Base-by-base conservation (phyloP, 305 asterid species). In the Striga hermonthica region DNA sequence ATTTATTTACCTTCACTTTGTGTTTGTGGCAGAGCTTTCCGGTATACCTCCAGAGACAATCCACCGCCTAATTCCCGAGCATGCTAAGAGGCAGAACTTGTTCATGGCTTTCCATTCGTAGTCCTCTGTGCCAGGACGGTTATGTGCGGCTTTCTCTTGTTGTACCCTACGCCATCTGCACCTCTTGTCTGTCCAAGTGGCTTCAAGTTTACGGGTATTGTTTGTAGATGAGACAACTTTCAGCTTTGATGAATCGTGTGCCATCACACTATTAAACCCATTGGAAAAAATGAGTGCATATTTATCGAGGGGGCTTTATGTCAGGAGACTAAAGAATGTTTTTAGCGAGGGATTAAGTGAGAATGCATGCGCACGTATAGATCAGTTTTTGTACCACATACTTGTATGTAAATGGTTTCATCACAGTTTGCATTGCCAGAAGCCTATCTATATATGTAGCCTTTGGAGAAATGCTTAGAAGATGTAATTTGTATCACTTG, bases 21-120 rank as follows among this genome's bases (percentile, higher is more conserved):
- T 67, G 38, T 60, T 45, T 28, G 41, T 69, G 11, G 62, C 90
- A 92, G 98, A 92, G 85, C 95, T 92, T 80, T 81, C 88, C 3
- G 88, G 95, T 55, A 78, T 92, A 54, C 90, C 96, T 65, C 72
- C 84, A 4, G 95, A 85, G 15, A 89, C 90, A 36, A 74, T 87
- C 75, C 83, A 83, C 56, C 96, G 97, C 49, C 97, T 92, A 69
- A 80, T 92, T 67, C 98, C 98, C 11, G 98, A 92, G 81, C 98
- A 92, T 73, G 98, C 98, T 35, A 86, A 93, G 77, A 85, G 86
- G 85, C 97, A 92, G 82, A 92, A 87, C 82, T 78, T 84, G 81
- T 92, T 92, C 84, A 89, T 92, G 98, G 98, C 98, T 58, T 87
- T 92, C 75, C 87, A 90, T 74, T 76, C 97, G 37, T 89, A 86